Conservation (phyloP, 2,329 filamentous ascomycete genomes). For the Trichophyton verrucosum region DNA sequence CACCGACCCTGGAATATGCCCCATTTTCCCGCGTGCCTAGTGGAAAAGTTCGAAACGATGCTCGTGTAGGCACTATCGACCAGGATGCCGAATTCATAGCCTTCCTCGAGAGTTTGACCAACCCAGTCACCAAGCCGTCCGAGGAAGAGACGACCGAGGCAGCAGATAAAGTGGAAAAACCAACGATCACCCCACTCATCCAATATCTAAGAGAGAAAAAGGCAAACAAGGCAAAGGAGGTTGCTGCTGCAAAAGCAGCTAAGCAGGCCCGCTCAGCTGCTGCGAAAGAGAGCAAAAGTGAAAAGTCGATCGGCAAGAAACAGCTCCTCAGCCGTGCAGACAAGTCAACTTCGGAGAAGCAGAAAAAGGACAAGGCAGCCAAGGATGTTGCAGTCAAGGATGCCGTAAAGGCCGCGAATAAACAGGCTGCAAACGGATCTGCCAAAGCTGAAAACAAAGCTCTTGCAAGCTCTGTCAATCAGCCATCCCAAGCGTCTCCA, state of each 20-base stretch:
- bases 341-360: slow-evolving; percentile 23
- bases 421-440: slow-evolving; percentile 26
- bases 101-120: slow-evolving; percentile 78
- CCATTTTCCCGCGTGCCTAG: slow-evolving; percentile 72
- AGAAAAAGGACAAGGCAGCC: slow-evolving; percentile 42
- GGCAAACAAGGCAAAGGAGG: slow-evolving; percentile 52
- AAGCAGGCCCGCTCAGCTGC: slow-evolving; percentile 22
- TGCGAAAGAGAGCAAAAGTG: slow-evolving; percentile 29
- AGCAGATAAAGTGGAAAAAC: slow-evolving; percentile 43
- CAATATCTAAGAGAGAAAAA: slow-evolving; percentile 89
- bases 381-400: slow-evolving; percentile 53
- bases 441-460: slow-evolving; percentile 15
- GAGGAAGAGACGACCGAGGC: slow-evolving; percentile 40
- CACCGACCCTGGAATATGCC: slow-evolving; percentile 68
- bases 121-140: slow-evolving; percentile 48
- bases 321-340: slow-evolving; percentile 28
- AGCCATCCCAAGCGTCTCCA: neutral
- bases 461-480: neutral
- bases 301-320: slow-evolving; percentile 32
- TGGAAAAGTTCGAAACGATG: slow-evolving; percentile 62
- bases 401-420: slow-evolving; percentile 46
- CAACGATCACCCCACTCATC: slow-evolving; percentile 76
- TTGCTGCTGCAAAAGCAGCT: slow-evolving; percentile 38
- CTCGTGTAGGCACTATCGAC: slow-evolving; percentile 86
- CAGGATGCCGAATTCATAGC: slow-evolving; percentile 92